Percentiles rank a stretch among this genome's conserved stretches.
phyloP scores from a whole-genome alignment of 2,329 filamentous ascomycete genomes.

The Microcyclospora pomicola region DNA sequence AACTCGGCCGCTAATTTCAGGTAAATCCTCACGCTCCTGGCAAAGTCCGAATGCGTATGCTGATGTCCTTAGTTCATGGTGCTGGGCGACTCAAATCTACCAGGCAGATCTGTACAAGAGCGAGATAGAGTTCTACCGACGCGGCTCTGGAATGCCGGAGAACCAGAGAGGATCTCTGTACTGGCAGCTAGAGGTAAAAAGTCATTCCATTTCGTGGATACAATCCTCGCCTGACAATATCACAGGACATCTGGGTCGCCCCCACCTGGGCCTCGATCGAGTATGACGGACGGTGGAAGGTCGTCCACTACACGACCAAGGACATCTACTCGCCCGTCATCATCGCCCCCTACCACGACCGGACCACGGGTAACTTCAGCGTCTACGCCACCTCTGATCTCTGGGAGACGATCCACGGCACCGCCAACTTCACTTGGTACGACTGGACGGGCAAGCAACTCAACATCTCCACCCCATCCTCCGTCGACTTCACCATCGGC shows the following conservation, averaged over 20 bases:
- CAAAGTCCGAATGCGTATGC: too few relatives aligned
- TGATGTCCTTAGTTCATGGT: slow-evolving; percentile 34
- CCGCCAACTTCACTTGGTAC: slow-evolving; percentile 38
- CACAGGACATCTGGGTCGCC: slow-evolving; percentile 28
- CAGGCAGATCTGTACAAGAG: slow-evolving; percentile 49
- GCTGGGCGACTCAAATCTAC: slow-evolving; percentile 48
- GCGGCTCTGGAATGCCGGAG: slow-evolving; percentile 43
- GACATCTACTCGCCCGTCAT: slow-evolving; percentile 47
- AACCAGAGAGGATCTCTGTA: slow-evolving; percentile 47
- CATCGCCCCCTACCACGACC: slow-evolving; percentile 43
- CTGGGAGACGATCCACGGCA: slow-evolving; percentile 37
- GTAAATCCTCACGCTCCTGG: too few relatives aligned
- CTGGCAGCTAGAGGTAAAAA: slow-evolving; percentile 45
- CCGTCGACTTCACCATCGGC: slow-evolving; percentile 31
- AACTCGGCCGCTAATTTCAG: slow-evolving; percentile 44
- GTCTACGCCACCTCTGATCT: slow-evolving; percentile 46
- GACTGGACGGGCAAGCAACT: slow-evolving; percentile 35
- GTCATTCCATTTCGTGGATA: slow-evolving; percentile 5
- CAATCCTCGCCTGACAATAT: background rate
- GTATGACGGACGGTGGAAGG: slow-evolving; percentile 49
- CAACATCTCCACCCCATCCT: slow-evolving; percentile 23
- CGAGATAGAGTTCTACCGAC: slow-evolving; percentile 48
- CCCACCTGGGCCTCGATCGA: slow-evolving; percentile 52
- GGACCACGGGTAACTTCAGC: slow-evolving; percentile 29
- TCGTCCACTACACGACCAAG: slow-evolving; percentile 44